Evolutionary conservation across 306 rosid species (phyloP).

Genomic region (Inga leiocalycina): DNA sequence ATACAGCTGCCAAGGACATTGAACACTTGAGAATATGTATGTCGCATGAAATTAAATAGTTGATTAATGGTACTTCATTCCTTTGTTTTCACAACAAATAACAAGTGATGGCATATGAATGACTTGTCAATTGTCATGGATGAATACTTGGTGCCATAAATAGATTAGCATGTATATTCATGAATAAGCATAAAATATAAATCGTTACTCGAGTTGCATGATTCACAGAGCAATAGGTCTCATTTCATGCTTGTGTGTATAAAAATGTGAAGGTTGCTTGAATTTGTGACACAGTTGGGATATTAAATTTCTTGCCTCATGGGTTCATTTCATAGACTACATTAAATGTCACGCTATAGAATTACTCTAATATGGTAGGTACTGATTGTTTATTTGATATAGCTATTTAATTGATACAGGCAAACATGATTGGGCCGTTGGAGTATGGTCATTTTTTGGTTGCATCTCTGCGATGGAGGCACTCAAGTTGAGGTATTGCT

Average conservation of each 20-base stretch:
- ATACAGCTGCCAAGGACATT: background rate
- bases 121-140: background rate
- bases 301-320: too few relatives aligned
- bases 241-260: background rate
- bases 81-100: background rate
- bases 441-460: too few relatives aligned
- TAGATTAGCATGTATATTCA: background rate
- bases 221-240: background rate
- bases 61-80: background rate
- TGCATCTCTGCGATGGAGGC: too few relatives aligned
- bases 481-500: too few relatives aligned
- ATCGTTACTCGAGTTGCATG: background rate
- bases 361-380: too few relatives aligned
- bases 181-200: too few relatives aligned
- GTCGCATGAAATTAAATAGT: background rate
- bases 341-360: too few relatives aligned
- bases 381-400: too few relatives aligned
- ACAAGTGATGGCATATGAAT: background rate
- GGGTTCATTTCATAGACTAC: background rate
- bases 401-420: too few relatives aligned
- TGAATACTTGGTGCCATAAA: background rate
- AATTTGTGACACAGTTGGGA: background rate
- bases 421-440: too few relatives aligned
- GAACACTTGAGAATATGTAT: background rate
- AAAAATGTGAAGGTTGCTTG: too few relatives aligned